Evolutionary conservation across 179 eudicot species (phyloP), one percentile per base, ranked within the genome.

Genomic region (Camellia oleifera): DNA sequence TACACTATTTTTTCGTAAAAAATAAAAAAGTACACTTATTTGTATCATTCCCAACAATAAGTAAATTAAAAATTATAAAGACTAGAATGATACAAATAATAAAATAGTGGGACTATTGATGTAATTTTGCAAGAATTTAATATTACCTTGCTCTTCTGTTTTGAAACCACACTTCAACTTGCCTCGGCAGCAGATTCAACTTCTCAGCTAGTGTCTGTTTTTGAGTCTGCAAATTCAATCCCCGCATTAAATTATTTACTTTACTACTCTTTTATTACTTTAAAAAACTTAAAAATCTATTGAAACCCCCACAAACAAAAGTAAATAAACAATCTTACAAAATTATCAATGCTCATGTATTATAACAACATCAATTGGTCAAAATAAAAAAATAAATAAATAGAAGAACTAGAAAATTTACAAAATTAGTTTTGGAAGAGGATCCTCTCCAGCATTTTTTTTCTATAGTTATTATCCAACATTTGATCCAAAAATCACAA

Each of bases 101-200:
- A 32, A 32, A 32, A 32, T 32, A 32, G 40, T 32, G 40, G 40
- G 40, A 32, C 40, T 32, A 32, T 32, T 32, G 40, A 1, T 32
- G 40, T 32, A 32, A 32, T 32, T 32, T 32, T 10, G 12, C 13
- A 57, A 57, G 61, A 57, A 9, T 7, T 3, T 9, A 57, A 57
- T 9, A 57, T 7, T 57, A 83, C 86, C 86, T 80, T 44, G 86
- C 86, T 72, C 86, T 60, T 26, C 86, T 76, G 76, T 83, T 83
- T 67, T 83, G 86, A 74, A 83, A 83, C 86, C 86, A 83, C 8
- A 83, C 86, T 80, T 83, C 86, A 20, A 83, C 83, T 77, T 83
- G 86, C 69, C 86, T 40, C 10, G 86, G 83, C 80, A 72, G 45
- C 14, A 83, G 78, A 45, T 80, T 80, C 46, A 83, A 67, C 72